Conservation (phyloP, 202 grass and related monocot species). For the Hordeum pubiflorum region DNA sequence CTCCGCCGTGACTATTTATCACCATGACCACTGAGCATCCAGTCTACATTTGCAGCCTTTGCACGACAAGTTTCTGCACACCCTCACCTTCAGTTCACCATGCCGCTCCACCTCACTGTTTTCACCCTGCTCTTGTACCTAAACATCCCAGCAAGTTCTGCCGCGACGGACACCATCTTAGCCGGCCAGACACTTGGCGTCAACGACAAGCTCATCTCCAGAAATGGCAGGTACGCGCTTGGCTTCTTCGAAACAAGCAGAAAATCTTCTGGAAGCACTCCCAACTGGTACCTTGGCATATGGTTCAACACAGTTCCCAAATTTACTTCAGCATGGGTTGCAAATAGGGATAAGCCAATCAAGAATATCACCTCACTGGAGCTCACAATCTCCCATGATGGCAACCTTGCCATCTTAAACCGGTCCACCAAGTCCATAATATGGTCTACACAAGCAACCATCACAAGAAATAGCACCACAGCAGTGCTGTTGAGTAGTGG, state of each 20-base stretch:
- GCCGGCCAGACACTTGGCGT: not conserved
- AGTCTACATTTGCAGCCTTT: too few species aligned
- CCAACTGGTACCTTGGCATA: slow-evolving; percentile 1
- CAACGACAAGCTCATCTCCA: slow-evolving; percentile 24
- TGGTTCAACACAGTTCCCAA: slow-evolving; percentile 9
- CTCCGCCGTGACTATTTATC: too few species aligned
- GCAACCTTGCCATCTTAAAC: slow-evolving; percentile 8
- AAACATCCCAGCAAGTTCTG: not conserved
- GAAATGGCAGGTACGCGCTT: slow-evolving; percentile 34
- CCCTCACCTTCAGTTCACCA: not conserved
- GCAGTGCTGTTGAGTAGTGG: not conserved
- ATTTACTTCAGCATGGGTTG: not conserved
- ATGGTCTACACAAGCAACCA: slow-evolving; percentile 19
- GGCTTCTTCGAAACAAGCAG: not conserved
- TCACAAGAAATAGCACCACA: not conserved
- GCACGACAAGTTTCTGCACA: not conserved
- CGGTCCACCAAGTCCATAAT: not conserved
- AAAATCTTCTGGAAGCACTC: not conserved
- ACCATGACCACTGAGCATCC: too few species aligned
- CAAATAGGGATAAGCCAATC: not conserved
- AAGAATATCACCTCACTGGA: not conserved
- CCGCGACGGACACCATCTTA: slow-evolving; percentile 4
- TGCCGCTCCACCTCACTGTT: not conserved
- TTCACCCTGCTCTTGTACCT: not conserved
- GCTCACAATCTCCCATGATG: not conserved